Conservation (phyloP, 192 early-diverging fungal species). For the Gaertneriomyces semiglobifer region DNA sequence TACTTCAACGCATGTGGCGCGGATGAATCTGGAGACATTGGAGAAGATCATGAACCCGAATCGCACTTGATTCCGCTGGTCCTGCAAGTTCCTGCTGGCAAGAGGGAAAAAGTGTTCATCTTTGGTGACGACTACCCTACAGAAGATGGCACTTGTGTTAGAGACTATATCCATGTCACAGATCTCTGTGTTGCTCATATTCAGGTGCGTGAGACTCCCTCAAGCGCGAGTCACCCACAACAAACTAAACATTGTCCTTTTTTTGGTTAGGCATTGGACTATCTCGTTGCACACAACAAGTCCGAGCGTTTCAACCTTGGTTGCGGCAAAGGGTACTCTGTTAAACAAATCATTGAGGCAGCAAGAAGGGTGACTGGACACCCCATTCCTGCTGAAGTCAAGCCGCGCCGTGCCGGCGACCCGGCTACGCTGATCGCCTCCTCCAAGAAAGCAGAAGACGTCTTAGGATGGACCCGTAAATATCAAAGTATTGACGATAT, state of each 20-base stretch:
- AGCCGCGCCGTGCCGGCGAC: constrained; percentile 52
- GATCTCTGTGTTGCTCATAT: constrained; percentile 90
- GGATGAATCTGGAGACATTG: constrained; percentile 83
- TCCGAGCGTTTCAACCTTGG: constrained; percentile 87
- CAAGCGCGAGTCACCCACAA: neutral
- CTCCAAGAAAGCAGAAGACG: constrained; percentile 48
- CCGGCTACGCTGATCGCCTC: constrained; percentile 51
- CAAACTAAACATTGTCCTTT: neutral
- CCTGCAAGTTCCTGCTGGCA: constrained; percentile 76
- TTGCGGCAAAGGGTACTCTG: constrained; percentile 87
- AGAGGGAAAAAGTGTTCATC: constrained; percentile 76
- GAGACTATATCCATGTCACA: constrained; percentile 95
- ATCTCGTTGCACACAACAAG: constrained; percentile 60
- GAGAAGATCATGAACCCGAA: constrained; percentile 84
- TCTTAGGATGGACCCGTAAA: constrained; percentile 51
- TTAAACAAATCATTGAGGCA: constrained; percentile 85
- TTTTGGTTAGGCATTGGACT: constrained; percentile 60
- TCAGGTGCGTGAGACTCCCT: constrained; percentile 27
- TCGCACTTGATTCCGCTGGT: constrained; percentile 91
- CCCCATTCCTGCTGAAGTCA: constrained; percentile 72
- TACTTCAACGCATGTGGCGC: constrained; percentile 97
- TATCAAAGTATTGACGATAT: constrained; percentile 47
- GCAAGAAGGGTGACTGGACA: constrained; percentile 74
- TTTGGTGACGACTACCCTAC: constrained; percentile 93
- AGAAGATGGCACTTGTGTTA: constrained; percentile 83